Conservation (phyloP, 73 alveolate genomes). For the Effrenium voratum region DNA sequence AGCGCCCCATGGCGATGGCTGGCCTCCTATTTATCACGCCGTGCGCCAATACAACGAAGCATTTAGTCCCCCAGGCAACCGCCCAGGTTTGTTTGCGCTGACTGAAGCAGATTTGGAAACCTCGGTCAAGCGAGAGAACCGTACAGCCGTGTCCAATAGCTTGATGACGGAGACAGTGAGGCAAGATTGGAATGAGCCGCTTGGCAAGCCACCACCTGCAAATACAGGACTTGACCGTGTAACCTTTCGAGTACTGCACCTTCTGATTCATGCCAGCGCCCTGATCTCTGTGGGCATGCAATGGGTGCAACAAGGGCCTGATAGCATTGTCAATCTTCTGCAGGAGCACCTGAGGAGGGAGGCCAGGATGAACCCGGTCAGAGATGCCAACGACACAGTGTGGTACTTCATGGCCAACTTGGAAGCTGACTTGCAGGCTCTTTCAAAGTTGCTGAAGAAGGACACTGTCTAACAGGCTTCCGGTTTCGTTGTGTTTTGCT, state of each 20-base stretch:
- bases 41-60: conserved; percentile 25
- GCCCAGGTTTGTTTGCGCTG: conserved; percentile 65
- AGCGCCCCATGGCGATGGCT: conserved; percentile 29
- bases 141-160: conserved; percentile 23
- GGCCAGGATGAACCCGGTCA: conserved; percentile 41
- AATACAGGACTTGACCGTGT: conserved; percentile 2
- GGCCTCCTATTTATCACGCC: neutral
- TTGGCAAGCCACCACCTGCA: conserved; percentile 46
- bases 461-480: too few species aligned
- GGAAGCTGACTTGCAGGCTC: conserved; percentile 46
- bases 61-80: neutral
- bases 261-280: conserved; percentile 68
- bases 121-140: neutral
- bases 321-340: conserved; percentile 13
- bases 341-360: conserved; percentile 23
- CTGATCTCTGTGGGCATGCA: conserved; percentile 7
- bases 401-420: conserved; percentile 59
- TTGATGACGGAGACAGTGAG: conserved; percentile 50
- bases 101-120: conserved; percentile 51
- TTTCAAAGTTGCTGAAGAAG: conserved; percentile 28
- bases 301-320: conserved; percentile 25
- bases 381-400: conserved; percentile 67
- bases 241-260: conserved; percentile 55
- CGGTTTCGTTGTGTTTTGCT: too few species aligned
- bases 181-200: conserved; percentile 56